These are phyloP conservation scores for Castanospermum australe DNA, from an alignment of 306 rosid species.

Conservation along the genomic window DNA sequence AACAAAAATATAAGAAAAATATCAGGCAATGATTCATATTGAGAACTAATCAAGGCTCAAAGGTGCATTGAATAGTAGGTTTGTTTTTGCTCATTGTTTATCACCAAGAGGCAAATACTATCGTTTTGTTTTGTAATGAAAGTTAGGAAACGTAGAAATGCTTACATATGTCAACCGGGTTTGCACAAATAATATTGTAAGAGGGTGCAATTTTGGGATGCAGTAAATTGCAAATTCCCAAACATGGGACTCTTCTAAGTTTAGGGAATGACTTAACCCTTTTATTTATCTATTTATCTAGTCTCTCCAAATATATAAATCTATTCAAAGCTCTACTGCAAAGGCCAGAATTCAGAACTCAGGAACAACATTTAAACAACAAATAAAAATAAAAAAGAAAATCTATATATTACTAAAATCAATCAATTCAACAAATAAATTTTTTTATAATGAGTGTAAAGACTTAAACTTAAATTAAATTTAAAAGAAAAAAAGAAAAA, in stretches of 20 bases:
- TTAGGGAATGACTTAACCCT: background rate
- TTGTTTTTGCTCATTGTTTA: background rate
- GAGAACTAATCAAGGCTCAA: background rate
- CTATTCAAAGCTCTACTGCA: background rate
- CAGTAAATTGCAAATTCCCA: background rate
- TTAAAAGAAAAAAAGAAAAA: background rate
- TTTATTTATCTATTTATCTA: background rate
- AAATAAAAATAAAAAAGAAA: background rate
- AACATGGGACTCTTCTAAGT: conserved; percentile 9
- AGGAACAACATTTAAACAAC: background rate
- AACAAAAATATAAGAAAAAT: background rate
- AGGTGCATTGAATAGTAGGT: background rate
- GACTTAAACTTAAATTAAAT: no score
- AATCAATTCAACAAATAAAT: no score
- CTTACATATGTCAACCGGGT: conserved; percentile 22
- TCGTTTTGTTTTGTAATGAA: background rate
- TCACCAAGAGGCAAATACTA: background rate
- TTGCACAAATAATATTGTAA: conserved; percentile 11
- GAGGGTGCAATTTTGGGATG: conserved; percentile 8
- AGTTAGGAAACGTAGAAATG: background rate
- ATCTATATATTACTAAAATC: no score
- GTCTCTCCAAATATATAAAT: background rate
- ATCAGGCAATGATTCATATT: background rate
- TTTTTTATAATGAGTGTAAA: no score
- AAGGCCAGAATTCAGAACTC: background rate